Evolutionary conservation across 2,329 filamentous ascomycete species (phyloP).

Genomic region (Pseudonectria buxi): DNA sequence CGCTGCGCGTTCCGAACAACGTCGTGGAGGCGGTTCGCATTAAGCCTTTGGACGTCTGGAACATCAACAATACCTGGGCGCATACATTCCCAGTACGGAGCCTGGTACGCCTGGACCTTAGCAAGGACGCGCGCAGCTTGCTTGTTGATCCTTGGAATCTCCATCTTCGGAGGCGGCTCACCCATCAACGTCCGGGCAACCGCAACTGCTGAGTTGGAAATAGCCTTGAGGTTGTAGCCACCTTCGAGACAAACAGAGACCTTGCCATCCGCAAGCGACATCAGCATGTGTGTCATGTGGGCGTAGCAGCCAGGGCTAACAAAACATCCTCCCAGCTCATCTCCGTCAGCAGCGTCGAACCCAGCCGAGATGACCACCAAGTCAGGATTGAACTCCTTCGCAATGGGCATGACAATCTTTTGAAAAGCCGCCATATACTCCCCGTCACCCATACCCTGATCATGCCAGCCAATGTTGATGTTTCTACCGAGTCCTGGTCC

Average conservation of each 20-base stretch:
- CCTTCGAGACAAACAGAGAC: slow-evolving; percentile 91
- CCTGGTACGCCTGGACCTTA: slow-evolving; percentile 54
- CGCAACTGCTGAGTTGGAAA: slow-evolving; percentile 84
- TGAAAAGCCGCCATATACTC: slow-evolving; percentile 98
- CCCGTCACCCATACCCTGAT: slow-evolving; percentile 83
- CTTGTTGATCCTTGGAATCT: slow-evolving; percentile 49
- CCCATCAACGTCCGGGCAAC: slow-evolving; percentile 93
- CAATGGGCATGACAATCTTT: slow-evolving; percentile 92
- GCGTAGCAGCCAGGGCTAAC: slow-evolving; percentile 89
- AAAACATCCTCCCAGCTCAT: slow-evolving; percentile 86
- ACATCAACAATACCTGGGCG: slow-evolving; percentile 58
- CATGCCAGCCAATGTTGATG: slow-evolving; percentile 61
- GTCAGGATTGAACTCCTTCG: slow-evolving; percentile 87
- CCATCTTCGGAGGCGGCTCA: slow-evolving; percentile 67
- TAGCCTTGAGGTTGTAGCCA: slow-evolving; percentile 89
- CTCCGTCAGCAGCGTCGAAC: slow-evolving; percentile 91
- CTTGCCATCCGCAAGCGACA: slow-evolving; percentile 85
- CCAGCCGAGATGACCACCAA: slow-evolving; percentile 92
- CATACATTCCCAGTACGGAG: slow-evolving; percentile 82
- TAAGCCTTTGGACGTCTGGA: slow-evolving; percentile 43
- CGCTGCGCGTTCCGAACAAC: slow-evolving; percentile 73
- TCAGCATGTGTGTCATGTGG: slow-evolving; percentile 99
- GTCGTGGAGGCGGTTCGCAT: slow-evolving; percentile 65
- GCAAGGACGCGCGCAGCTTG: slow-evolving; percentile 51
- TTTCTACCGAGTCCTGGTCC: slow-evolving; percentile 53